Evolutionary conservation across 108 stramenopile species (phyloP).

Genomic region (Nannochloropsis gaditana): DNA sequence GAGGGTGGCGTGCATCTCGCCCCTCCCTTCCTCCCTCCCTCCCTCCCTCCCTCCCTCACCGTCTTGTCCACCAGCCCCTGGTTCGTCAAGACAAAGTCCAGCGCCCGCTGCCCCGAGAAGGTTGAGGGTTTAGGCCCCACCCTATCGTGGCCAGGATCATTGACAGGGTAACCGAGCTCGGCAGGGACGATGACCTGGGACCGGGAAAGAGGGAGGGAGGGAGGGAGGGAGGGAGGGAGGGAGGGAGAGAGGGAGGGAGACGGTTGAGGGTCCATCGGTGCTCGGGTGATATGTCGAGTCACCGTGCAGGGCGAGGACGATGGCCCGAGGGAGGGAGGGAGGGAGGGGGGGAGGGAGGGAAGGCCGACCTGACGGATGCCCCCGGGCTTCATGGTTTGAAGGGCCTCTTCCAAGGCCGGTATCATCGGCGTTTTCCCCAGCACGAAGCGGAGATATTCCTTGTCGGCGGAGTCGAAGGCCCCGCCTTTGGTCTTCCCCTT

Average conservation of each 20-base stretch:
- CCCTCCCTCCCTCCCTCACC: neutral
- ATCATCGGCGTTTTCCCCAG: constrained; percentile 65
- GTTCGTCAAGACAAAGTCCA: constrained; percentile 87
- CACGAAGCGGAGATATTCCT: constrained; percentile 69
- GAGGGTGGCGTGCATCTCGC: too few relatives aligned
- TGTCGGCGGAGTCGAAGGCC: constrained; percentile 77
- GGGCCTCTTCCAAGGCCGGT: constrained; percentile 67
- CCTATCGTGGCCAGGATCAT: constrained; percentile 63
- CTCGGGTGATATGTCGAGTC: constrained; percentile 53
- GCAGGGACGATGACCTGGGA: constrained; percentile 56
- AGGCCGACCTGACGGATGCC: constrained; percentile 69
- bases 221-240: neutral
- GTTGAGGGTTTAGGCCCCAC: constrained; percentile 85
- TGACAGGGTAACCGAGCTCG: constrained; percentile 45
- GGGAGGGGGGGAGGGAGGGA: neutral
- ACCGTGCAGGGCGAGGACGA: constrained; percentile 56
- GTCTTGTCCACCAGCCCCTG: constrained; percentile 76
- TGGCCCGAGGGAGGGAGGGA: neutral
- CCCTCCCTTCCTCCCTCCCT: neutral
- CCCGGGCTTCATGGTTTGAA: constrained; percentile 68
- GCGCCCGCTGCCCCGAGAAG: constrained; percentile 73
- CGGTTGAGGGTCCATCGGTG: too few relatives aligned
- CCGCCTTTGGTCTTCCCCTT: constrained; percentile 66
- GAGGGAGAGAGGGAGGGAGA: neutral
- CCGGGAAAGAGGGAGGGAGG: neutral